A percentile compares a stretch with the other conserved stretches of the same genome.
Evolutionary conservation across 2,329 filamentous ascomycete genomes (phyloP).

Genomic region (Trichoderma simmonsii): DNA sequence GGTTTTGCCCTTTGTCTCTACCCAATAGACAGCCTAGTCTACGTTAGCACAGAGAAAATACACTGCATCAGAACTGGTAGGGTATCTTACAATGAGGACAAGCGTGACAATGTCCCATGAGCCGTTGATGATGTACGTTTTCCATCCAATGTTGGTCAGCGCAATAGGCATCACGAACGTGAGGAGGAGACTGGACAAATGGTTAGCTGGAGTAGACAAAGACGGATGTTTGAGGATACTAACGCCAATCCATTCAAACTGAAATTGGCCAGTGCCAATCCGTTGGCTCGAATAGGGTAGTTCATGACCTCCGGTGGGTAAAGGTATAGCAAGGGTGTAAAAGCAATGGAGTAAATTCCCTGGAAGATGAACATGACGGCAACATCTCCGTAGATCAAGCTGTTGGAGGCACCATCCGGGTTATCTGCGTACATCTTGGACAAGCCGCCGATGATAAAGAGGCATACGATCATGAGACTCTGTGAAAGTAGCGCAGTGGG

Average conservation of each 20-base stretch:
- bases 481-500: constrained; percentile 43
- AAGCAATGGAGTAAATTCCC: constrained; percentile 45
- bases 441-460: constrained; percentile 51
- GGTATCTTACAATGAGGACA: constrained; percentile 17
- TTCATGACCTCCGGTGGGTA: constrained; percentile 42
- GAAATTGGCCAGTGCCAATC: constrained; percentile 34
- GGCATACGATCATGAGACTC: constrained; percentile 38
- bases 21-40: constrained; percentile 24
- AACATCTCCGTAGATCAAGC: constrained; percentile 42
- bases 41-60: not conserved
- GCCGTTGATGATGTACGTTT: constrained; percentile 26
- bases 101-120: constrained; percentile 27
- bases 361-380: constrained; percentile 48
- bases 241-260: constrained; percentile 19
- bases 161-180: constrained; percentile 36
- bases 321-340: constrained; percentile 44
- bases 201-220: constrained; percentile 38
- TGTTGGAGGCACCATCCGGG: constrained; percentile 12
- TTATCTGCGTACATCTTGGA: constrained; percentile 35
- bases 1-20: constrained; percentile 44
- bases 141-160: constrained; percentile 22
- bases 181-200: constrained; percentile 35
- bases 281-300: constrained; percentile 37
- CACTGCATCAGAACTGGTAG: not conserved
- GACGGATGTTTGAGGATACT: not conserved